Evolutionary conservation across 1,284 basidiomycete species (phyloP).

Genomic region (Ceratobasidium sp.): DNA sequence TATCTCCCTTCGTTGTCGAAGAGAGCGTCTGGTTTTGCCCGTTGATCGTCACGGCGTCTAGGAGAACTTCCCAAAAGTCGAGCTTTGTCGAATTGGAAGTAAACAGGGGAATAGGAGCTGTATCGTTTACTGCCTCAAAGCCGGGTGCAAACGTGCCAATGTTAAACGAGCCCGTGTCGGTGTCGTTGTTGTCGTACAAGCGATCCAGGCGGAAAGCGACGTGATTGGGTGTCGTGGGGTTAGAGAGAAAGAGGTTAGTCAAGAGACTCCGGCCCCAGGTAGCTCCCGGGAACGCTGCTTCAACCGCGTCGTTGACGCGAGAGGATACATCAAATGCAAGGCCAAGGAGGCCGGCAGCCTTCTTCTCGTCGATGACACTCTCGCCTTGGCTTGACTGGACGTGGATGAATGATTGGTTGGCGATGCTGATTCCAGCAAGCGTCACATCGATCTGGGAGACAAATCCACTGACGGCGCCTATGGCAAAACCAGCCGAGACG

Average conservation of each 20-base stretch:
- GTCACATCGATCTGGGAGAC: constrained; percentile 13
- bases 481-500: constrained; percentile 4
- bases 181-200: constrained; percentile 20
- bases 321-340: constrained; percentile 35
- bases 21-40: constrained; percentile 29
- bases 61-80: constrained; percentile 14
- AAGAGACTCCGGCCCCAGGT: constrained; percentile 31
- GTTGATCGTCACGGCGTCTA: constrained; percentile 27
- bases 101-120: constrained; percentile 16
- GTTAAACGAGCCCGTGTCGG: constrained; percentile 28
- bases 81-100: not conserved
- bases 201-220: constrained; percentile 25
- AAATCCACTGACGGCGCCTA: constrained; percentile 16
- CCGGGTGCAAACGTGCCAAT: constrained; percentile 32
- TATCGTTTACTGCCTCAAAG: constrained; percentile 27
- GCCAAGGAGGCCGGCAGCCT: constrained; percentile 9
- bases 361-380: not conserved
- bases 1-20: constrained; percentile 9
- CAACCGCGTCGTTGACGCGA: not conserved
- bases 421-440: constrained; percentile 25
- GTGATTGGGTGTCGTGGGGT: constrained; percentile 26
- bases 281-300: not conserved
- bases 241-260: constrained; percentile 21
- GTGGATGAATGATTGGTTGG: constrained; percentile 33
- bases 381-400: not conserved